Evolutionary conservation across 2,329 filamentous ascomycete species (phyloP), one percentile per base, ranked within the genome.

Genomic region (Colletotrichum costaricense): DNA sequence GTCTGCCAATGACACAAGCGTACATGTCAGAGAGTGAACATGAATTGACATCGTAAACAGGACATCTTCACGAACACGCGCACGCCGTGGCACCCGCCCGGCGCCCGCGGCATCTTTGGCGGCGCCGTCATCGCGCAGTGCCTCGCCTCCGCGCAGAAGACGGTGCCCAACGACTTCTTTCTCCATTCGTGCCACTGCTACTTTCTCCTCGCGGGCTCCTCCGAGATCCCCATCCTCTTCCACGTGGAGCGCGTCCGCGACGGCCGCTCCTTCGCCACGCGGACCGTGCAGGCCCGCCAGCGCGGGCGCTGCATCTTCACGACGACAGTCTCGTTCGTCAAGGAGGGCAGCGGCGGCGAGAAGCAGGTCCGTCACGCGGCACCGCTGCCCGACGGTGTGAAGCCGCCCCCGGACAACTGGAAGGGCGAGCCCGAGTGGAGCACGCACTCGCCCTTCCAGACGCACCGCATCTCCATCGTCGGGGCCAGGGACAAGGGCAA

Each of bases 111-210:
- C 74, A 95, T 99, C 83, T 99, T 95, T 80, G 97, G 97, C 81
- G 95, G 95, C 76, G 92, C 94, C 69, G 95, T 97, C 49, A 98
- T 99, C 77, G 95, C 96, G 60, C 96, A 98, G 87, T 95, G 90
- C 79, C 92, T 98, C 30, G 90, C 93, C 58, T 95, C 97, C 2
- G 97, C 95, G 28, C 95, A 98, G 82, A 91, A 92, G 80, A 99
- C 97, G 9, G 94, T 99, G 2, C 93, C 93, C 0, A 82, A 87
- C 30, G 88, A 94, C 80, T 98, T 98, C 83, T 90, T 92, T 73
- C 91, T 97, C 63, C 97, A 99, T 87, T 96, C 93, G 80, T 98
- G 97, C 93, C 97, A 99, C 88, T 98, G 97, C 89, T 99, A 98
- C 87, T 99, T 99, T 83, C 92, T 99, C 42, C 91, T 98, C 2